A percentile compares a stretch with the other conserved stretches of the same genome.
phyloP scores from a whole-genome alignment of 208 protist genomes.

The Acanthamoeba rhysodes region DNA sequence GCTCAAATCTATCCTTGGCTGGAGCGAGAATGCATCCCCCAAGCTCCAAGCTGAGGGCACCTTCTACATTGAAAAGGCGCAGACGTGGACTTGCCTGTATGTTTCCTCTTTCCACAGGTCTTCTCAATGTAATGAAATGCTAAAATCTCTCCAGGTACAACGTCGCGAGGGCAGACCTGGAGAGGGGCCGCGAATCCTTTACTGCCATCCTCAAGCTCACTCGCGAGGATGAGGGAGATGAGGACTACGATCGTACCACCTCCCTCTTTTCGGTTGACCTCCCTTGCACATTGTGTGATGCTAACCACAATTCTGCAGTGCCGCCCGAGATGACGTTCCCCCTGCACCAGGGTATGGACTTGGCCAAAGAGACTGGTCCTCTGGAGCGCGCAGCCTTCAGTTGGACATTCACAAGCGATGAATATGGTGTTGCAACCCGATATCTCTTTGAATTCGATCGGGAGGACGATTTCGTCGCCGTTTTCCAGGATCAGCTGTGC shows the following conservation, averaged over 20 bases:
- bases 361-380: constrained; percentile 38
- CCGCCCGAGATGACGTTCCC: constrained; percentile 10
- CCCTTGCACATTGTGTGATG: background rate
- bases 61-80: constrained; percentile 7
- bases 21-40: background rate
- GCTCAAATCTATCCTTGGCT: background rate
- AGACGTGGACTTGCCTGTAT: constrained; percentile 3
- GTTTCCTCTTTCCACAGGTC: background rate
- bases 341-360: constrained; percentile 25
- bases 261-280: background rate
- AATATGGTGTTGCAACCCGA: background rate
- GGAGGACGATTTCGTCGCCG: background rate
- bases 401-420: background rate
- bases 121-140: background rate
- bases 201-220: background rate
- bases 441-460: constrained; percentile 66
- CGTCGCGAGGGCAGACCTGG: background rate
- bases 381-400: constrained; percentile 15
- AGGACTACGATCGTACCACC: background rate
- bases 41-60: constrained; percentile 20
- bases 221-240: background rate
- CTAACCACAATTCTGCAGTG: background rate
- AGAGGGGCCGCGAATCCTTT: background rate
- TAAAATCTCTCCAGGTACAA: background rate
- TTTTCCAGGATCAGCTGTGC: background rate